Conservation (phyloP, 345 rosid species). For the Eucalyptus melliodora region DNA sequence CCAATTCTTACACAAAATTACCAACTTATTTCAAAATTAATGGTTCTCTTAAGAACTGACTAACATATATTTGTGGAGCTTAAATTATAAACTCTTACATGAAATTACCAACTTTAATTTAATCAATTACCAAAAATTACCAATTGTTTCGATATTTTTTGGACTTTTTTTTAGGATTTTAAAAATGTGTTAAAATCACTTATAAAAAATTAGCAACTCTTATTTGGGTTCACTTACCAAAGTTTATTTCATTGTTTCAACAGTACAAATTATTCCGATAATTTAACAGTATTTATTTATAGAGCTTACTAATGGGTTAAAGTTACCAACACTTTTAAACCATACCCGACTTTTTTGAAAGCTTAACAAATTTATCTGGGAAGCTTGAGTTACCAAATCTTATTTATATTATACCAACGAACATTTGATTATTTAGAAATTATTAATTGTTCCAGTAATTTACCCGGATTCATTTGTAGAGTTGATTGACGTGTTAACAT, state of each 20-base stretch:
- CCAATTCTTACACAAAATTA: background rate
- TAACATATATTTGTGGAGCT: background rate
- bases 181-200: background rate
- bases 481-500: background rate
- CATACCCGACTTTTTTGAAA: background rate
- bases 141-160: background rate
- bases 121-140: background rate
- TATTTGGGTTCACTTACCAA: background rate
- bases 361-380: background rate
- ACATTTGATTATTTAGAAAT: background rate
- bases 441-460: background rate
- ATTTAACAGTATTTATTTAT: background rate
- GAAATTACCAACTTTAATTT: background rate
- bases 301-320: background rate
- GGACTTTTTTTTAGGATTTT: background rate
- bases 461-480: background rate
- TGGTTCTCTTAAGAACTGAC: background rate
- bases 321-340: background rate
- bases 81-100: background rate
- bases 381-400: background rate
- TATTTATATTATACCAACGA: background rate
- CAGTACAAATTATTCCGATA: background rate
- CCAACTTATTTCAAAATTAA: background rate
- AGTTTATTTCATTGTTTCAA: background rate
- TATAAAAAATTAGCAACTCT: background rate